These are phyloP conservation scores for Debaryomyces castellii DNA, from an alignment of 805 yeast genomes.

Conservation along the genomic window DNA sequence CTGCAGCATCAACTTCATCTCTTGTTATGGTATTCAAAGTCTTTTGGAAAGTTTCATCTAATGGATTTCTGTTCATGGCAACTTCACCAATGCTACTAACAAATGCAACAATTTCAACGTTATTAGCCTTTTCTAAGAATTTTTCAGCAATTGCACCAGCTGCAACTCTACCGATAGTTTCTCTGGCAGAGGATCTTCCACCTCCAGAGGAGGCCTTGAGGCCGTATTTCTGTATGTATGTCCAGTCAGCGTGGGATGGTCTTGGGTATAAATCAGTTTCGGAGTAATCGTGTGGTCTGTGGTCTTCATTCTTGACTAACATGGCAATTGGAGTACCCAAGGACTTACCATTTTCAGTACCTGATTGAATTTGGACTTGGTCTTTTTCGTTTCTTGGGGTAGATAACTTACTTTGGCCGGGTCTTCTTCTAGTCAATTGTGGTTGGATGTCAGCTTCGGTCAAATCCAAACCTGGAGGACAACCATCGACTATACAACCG, in stretches of 20 bases:
- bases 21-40: conserved; percentile 77
- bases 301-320: conserved; percentile 92
- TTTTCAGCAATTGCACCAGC: conserved; percentile 99
- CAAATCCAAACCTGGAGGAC: conserved; percentile 90
- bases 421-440: conserved; percentile 94
- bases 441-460: conserved; percentile 91
- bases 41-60: conserved; percentile 61
- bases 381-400: conserved; percentile 98
- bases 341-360: conserved; percentile 87
- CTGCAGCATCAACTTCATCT: conserved; percentile 81
- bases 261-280: conserved; percentile 96
- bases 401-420: conserved; percentile 89
- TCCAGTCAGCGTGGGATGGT: conserved; percentile 97
- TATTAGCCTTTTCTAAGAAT: conserved; percentile 69
- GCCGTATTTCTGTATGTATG: conserved; percentile 88
- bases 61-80: conserved; percentile 72
- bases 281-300: conserved; percentile 92
- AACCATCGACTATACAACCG: conserved; percentile 98
- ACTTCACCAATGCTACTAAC: conserved; percentile 89
- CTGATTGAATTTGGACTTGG: conserved; percentile 87
- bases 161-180: conserved; percentile 97
- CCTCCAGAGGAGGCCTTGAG: conserved; percentile 95
- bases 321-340: conserved; percentile 95
- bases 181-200: conserved; percentile 96
- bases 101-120: conserved; percentile 93